phyloP scores from a whole-genome alignment of 1,284 basidiomycete genomes.

The Xerocomus minutiporus region DNA sequence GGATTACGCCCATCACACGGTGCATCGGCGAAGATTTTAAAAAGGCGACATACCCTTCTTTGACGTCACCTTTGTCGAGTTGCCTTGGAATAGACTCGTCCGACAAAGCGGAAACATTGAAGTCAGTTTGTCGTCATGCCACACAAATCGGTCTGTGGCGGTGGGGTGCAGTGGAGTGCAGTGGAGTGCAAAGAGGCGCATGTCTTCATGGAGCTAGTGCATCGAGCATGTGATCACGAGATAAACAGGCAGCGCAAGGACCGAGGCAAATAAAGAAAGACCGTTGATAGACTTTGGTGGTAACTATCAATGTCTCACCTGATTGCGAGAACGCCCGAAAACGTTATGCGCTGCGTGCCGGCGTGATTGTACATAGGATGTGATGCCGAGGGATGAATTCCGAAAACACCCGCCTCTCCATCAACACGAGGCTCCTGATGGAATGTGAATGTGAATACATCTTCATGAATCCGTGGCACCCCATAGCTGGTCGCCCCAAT shows the following conservation, averaged over 20 bases:
- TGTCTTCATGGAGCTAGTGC: conserved; percentile 8
- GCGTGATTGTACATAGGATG: conserved; percentile 1
- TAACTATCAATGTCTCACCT: conserved; percentile 1
- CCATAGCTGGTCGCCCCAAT: neutral
- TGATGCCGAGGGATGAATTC: neutral
- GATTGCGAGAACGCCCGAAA: neutral
- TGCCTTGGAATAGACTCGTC: neutral
- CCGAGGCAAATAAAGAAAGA: neutral
- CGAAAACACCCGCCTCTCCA: neutral
- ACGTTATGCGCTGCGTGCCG: neutral
- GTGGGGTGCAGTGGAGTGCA: neutral
- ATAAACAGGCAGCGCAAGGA: neutral
- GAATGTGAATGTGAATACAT: neutral
- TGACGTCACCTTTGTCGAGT: neutral
- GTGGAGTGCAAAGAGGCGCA: neutral
- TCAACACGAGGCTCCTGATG: conserved; percentile 5
- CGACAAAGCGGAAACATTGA: neutral
- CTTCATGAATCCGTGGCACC: neutral
- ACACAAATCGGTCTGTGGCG: neutral
- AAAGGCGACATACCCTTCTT: neutral
- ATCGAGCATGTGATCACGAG: neutral
- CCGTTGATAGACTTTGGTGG: neutral
- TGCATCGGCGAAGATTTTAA: neutral
- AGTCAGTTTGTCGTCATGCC: neutral
- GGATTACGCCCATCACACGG: neutral